Conservation (phyloP, 495 filamentous ascomycete species). For the Lentithecium fluviatile region DNA sequence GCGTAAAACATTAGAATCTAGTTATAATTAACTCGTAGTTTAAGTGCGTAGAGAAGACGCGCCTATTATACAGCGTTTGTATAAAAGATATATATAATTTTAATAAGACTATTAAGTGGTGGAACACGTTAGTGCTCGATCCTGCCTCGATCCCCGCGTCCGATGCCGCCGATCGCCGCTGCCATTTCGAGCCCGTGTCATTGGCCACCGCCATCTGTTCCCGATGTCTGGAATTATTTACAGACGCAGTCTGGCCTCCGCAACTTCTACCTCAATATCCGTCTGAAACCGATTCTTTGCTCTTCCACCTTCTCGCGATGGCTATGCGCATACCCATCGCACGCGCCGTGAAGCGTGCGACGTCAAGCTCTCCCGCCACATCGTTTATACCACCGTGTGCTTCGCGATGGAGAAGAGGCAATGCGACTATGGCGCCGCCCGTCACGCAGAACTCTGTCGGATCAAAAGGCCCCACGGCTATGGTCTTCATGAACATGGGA, state of each 20-base stretch:
- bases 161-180: not conserved
- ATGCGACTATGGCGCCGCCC: conserved; percentile 61
- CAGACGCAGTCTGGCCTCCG: conserved; percentile 9
- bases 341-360: conserved; percentile 11
- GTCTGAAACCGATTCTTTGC: not conserved
- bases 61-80: too few species aligned
- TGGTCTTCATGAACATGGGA: conserved; percentile 99
- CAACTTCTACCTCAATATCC: not conserved
- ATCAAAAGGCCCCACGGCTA: conserved; percentile 76
- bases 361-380: conserved; percentile 1
- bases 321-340: conserved; percentile 21
- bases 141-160: not conserved
- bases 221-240: conserved; percentile 16
- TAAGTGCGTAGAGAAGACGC: too few species aligned
- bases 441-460: conserved; percentile 67
- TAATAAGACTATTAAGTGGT: too few species aligned
- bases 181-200: not conserved
- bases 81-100: too few species aligned
- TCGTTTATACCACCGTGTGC: conserved; percentile 14
- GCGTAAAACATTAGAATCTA: too few species aligned
- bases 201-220: not conserved
- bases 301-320: conserved; percentile 8
- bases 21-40: too few species aligned
- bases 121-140: too few species aligned
- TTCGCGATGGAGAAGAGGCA: conserved; percentile 49